Conservation (phyloP, 768 basidiomycete species). For the Holtermanniella nyarrowii region DNA sequence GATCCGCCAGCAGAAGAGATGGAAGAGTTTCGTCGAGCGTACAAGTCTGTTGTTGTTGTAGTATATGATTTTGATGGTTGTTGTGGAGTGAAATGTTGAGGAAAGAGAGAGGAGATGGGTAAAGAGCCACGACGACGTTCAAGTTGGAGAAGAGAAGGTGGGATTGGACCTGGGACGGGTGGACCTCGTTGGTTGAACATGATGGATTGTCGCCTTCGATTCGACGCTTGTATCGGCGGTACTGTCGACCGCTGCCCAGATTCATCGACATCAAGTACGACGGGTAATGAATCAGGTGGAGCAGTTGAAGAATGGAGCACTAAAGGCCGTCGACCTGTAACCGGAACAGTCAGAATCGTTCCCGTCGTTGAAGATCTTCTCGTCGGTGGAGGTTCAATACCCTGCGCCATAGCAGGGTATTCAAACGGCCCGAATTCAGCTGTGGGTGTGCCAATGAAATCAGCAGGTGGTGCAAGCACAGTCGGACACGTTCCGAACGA, state of each 20-base stretch:
- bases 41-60: no score
- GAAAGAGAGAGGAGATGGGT: background rate
- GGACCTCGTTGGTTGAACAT: background rate
- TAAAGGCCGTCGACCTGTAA: constrained; percentile 17
- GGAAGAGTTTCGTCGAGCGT: no score
- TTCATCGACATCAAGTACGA: background rate
- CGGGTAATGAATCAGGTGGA: background rate
- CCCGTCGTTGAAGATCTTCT: constrained; percentile 21
- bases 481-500: constrained; percentile 26
- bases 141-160: background rate
- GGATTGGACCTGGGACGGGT: background rate
- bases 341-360: constrained; percentile 20
- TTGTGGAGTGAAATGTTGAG: no score
- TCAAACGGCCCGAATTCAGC: constrained; percentile 36
- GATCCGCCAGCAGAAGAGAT: no score
- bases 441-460: constrained; percentile 23
- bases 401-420: constrained; percentile 14
- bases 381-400: constrained; percentile 11
- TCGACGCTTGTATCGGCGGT: no score
- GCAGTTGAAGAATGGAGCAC: constrained; percentile 21
- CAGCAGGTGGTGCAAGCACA: background rate
- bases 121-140: background rate
- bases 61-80: no score
- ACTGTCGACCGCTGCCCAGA: no score
- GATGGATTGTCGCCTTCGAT: background rate